phyloP scores from a whole-genome alignment of 768 basidiomycete species.

The Trametes sanguinea region DNA sequence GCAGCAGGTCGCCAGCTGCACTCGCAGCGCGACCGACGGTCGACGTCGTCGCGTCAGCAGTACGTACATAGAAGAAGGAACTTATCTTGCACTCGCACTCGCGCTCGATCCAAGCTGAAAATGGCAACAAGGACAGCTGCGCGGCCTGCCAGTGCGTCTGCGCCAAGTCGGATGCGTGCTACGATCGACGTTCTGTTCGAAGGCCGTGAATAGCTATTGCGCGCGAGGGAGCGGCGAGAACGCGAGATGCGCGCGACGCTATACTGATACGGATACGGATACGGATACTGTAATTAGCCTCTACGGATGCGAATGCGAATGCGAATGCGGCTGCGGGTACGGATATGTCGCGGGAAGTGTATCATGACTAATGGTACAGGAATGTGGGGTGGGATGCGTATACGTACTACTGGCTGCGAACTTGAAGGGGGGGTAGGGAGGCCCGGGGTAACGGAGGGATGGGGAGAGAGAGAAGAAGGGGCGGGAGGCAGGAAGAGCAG shows the following conservation, averaged over 20 bases:
- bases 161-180: too few species aligned
- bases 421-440: too few species aligned
- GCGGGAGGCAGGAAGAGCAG: neutral
- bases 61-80: too few species aligned
- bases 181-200: too few species aligned
- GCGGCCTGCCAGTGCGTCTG: too few species aligned
- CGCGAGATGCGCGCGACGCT: too few species aligned
- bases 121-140: too few species aligned
- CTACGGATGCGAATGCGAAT: neutral
- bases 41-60: neutral
- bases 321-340: neutral
- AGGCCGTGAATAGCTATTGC: too few species aligned
- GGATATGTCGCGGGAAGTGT: neutral
- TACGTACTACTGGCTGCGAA: neutral
- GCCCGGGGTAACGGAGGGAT: neutral
- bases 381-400: neutral
- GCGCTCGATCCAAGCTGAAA: neutral
- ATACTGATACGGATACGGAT: too few species aligned
- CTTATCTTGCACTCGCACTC: neutral
- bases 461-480: neutral
- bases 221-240: too few species aligned
- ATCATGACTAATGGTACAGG: conserved; percentile 17
- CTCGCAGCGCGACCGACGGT: neutral
- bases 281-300: conserved; percentile 6
- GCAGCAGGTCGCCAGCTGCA: neutral